A percentile compares a stretch with the other conserved stretches of the same genome.
phyloP scores from a whole-genome alignment of 73 alveolate species.

The Halteria grandinella region DNA sequence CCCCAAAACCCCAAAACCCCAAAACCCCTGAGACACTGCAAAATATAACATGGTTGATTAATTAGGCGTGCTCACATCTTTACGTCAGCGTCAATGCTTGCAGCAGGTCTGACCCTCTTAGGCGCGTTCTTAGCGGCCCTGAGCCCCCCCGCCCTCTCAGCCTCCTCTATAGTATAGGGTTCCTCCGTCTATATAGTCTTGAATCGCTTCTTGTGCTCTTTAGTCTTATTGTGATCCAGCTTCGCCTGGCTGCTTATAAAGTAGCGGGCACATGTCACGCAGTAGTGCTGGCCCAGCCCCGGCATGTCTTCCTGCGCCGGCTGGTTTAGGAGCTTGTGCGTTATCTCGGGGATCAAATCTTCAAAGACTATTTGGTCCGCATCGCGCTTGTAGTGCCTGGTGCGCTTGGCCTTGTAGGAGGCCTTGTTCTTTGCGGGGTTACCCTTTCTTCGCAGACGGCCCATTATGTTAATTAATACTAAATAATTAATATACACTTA shows the following conservation, averaged over 20 bases:
- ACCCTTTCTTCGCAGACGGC: slow-evolving; percentile 74
- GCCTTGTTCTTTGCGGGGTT: slow-evolving; percentile 76
- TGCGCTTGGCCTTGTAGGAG: slow-evolving; percentile 66
- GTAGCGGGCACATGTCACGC: slow-evolving; percentile 85
- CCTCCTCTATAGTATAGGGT: slow-evolving; percentile 84
- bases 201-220: slow-evolving; percentile 85
- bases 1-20: no score
- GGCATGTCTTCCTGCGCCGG: slow-evolving; percentile 84
- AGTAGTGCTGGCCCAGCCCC: slow-evolving; percentile 87
- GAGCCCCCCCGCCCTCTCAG: slow-evolving; percentile 78
- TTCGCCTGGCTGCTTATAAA: slow-evolving; percentile 61
- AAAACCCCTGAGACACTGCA: no score
- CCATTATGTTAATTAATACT: slow-evolving; percentile 23
- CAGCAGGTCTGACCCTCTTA: no score
- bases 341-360: slow-evolving; percentile 69
- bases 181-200: slow-evolving; percentile 67
- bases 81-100: no score
- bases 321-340: slow-evolving; percentile 62
- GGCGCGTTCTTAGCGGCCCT: slow-evolving; percentile 38
- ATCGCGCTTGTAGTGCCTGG: slow-evolving; percentile 75
- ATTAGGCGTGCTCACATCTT: no score
- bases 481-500: not conserved
- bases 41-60: no score
- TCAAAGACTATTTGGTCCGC: slow-evolving; percentile 73
- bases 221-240: slow-evolving; percentile 69